Base-by-base conservation (phyloP, 2,329 filamentous ascomycete species). In the Beauveria caledonica region DNA sequence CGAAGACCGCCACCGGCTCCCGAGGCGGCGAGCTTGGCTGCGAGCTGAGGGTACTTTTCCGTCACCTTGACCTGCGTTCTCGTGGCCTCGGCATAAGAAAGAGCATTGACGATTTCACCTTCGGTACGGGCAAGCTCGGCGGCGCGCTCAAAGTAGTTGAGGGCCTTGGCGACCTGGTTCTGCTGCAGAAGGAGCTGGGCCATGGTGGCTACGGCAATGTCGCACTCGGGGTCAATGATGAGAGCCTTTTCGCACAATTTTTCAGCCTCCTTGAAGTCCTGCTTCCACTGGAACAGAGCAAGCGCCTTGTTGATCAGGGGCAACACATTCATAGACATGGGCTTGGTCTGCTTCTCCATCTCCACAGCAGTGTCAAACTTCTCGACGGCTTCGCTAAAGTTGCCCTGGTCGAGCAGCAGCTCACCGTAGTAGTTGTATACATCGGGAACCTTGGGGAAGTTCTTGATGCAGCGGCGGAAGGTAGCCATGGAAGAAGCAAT, bases 351-450 rank as follows among this genome's bases (percentile, higher is more conserved):
- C 80, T 94, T 95, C 83, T 99, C 94, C 88, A 97, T 93, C 72
- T 97, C 92, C 66, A 97, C 92, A n/a, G 94, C 94, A 27, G 87
- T 94, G 74, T 99, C 94, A 70, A 99, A 99, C 78, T 97, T 96
- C 78, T 96, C 90, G 64, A 99, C 92, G 27, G 94, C 94, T 73
- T 99, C 93, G 62, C 90, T 81, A 77, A 88, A 97, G 76, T 97
- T 96, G 76, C 91, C 88, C 80, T 97, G 94, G 79, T 99, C 94
- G 58, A 99, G 86, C 61, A 99, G 83, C 60, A 99, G 83, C 79
- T 99, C 94, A 69, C 94, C 94, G 70, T 96, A 97, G 84, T 99
- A 99, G 83, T 99, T 99, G 83, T 97, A 99, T 45, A 97, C 94
- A 71, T 99, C 94, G 6, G 93, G 92, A 11, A 96, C 90, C 72